Evolutionary conservation across 2,329 filamentous ascomycete genomes (phyloP), one percentile per base, ranked within the genome.

Genomic region (Alternaria hordeiaustralica): DNA sequence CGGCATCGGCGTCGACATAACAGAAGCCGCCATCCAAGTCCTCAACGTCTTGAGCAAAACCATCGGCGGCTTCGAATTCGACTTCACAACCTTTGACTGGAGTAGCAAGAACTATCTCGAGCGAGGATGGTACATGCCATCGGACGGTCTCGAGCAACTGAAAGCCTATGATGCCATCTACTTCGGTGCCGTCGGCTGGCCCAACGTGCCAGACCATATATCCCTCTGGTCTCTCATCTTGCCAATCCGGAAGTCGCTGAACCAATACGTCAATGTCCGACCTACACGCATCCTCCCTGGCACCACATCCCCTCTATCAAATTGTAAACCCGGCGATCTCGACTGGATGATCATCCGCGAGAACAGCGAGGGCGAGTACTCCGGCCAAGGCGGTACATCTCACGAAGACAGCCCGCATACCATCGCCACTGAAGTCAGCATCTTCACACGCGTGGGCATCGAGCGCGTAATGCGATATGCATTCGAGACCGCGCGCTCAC

Each of bases 221-320:
- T 87, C 87, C 0, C 85, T 92, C 2, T 92, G 90, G 90, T 85
- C 86, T 8, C 84, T 90, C 30, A 86, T 90, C 47, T 81, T 92
- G 8, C 88, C 88, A 18, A 91, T 92, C 71, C 86, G 90, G 41
- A 88, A 90, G 55, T 84, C 87, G 41, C 84, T 92, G 49, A 89
- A 91, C 64, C 89, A 91, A 71, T 92, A 90, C 71, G 86, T 90
- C 67, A 92, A 91, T 66, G 84, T 92, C 0, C 85, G 90, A 1
- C 90, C 77, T 0, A 84, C 82, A 8, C 74, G 81, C 18, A 82
- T 84, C 51, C 67, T 84, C 4, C 74, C 76, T 6, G 83, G 82
- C 15, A 82, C 78, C 8, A 74, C 70, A 8, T 80, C 80, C 23
- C 82, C 83, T 1, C 63, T 85, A 7, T 73, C 74, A 6, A 75